Evolutionary conservation across 129 eudicot species (phyloP).

Genomic region (Chrysanthemum seticuspe): DNA sequence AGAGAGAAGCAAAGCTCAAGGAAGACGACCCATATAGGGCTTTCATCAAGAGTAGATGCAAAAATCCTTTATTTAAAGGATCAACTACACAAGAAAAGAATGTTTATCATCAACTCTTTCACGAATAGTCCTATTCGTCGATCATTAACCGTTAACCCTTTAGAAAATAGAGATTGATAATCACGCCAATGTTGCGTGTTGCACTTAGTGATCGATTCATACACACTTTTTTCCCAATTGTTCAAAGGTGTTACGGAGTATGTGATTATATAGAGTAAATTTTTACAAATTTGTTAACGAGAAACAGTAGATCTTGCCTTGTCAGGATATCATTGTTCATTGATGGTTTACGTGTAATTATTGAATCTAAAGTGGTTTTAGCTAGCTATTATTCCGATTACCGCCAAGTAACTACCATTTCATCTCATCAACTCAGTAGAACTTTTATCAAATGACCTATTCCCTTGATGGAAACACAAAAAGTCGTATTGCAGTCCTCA

Average conservation of each 20-base stretch:
- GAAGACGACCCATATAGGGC: slow-evolving; percentile 46
- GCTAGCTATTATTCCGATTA: too few relatives aligned
- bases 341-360: not conserved
- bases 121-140: slow-evolving; percentile 43
- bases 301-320: not conserved
- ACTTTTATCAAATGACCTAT: too few relatives aligned
- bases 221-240: slow-evolving; percentile 24
- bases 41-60: slow-evolving; percentile 55
- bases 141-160: slow-evolving; percentile 37
- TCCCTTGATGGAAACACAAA: too few relatives aligned
- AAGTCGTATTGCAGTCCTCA: too few relatives aligned
- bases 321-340: not conserved
- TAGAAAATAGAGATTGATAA: slow-evolving; percentile 32
- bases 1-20: slow-evolving; percentile 49
- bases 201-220: slow-evolving; percentile 23
- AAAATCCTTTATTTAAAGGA: slow-evolving; percentile 48
- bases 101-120: slow-evolving; percentile 43
- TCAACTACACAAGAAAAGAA: slow-evolving; percentile 39
- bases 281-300: slow-evolving; percentile 3
- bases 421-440: too few relatives aligned
- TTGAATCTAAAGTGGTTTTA: too few relatives aligned
- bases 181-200: slow-evolving; percentile 14
- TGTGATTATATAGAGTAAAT: slow-evolving; percentile 12
- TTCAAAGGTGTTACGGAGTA: slow-evolving; percentile 21
- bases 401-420: too few relatives aligned